phyloP scores from a whole-genome alignment of 2,329 filamentous ascomycete genomes.

The Trichoderma sp. region DNA sequence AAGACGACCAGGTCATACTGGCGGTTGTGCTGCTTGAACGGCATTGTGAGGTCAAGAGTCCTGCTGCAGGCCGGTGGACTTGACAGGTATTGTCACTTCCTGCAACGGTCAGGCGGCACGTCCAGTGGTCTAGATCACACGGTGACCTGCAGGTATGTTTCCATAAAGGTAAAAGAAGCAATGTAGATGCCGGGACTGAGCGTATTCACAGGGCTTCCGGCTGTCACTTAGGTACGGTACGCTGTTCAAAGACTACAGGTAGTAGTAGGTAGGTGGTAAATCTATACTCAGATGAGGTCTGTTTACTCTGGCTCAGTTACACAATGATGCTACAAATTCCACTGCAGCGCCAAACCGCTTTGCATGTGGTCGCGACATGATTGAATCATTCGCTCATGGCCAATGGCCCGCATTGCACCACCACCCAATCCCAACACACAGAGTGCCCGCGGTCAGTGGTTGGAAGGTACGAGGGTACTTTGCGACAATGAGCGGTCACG shows the following conservation, averaged over 20 bases:
- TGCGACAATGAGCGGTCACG: background rate
- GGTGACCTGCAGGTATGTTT: too few relatives aligned
- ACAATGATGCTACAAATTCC: background rate
- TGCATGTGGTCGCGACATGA: background rate
- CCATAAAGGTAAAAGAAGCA: background rate
- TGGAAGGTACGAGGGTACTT: background rate
- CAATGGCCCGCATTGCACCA: background rate
- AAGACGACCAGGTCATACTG: slow-evolving; percentile 61
- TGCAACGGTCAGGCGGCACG: background rate
- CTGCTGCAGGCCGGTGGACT: too few relatives aligned
- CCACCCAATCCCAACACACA: background rate
- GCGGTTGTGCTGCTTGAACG: slow-evolving; percentile 53
- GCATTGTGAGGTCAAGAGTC: slow-evolving; percentile 41
- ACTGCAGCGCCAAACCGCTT: background rate
- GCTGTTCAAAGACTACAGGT: background rate
- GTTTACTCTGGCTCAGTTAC: background rate
- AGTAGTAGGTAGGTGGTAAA: too few relatives aligned
- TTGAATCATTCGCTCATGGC: background rate
- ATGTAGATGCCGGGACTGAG: background rate
- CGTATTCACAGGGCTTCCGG: background rate
- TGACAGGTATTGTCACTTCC: too few relatives aligned
- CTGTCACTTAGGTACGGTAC: too few relatives aligned
- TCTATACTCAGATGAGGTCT: background rate
- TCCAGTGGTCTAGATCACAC: background rate
- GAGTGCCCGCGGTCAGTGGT: background rate